Base-by-base conservation (phyloP, 1,139 yeast species). In the Zygosaccharomyces sapae region DNA sequence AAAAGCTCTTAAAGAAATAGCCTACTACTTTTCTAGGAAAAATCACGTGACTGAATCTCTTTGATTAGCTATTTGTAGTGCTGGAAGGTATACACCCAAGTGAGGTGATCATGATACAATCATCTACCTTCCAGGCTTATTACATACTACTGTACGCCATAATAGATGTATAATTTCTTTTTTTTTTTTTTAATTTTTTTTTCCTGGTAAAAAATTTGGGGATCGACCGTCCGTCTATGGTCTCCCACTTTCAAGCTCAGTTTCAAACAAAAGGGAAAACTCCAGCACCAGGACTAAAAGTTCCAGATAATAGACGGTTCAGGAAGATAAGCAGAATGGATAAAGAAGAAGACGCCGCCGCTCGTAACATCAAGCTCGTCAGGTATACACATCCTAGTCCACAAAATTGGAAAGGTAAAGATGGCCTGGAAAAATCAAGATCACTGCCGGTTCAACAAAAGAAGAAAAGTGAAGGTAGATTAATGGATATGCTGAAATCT, bases 371-470 rank as follows among this genome's bases (percentile, higher is more conserved):
- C 13, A 38, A 38, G 16, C 41, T 38, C 12, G 41, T 38, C 3
- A 38, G 41, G 29, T 38, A 38, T 38, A 38, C 41, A 20, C 41
- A 38, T 38, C 41, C 41, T 30, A 33, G 33, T 7, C 33, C 41
- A 8, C 41, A 33, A 16, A 33, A 30, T 22, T 38, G 41, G 41
- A 38, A 38, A 10, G 31, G 22, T 16, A 38, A 38, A 10, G 41
- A 38, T 38, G 34, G 41, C 5, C 10, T 38, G n/a, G 41, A 25
- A 27, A 38, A 33, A 22, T 38, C 41, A 22, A 29, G 13, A 27
- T 38, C 41, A 16, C 24, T 38, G 20, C 41, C 41, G 3, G 34
- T 29, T 19, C 41, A 22, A 22, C 34, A 38, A 12, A 38, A 38
- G 34, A 30, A 20, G 6, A 38, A 38, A 13, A 33, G 41, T 29